Conservation (phyloP, 2,329 filamentous ascomycete genomes). For the Aspergillus vadensis region DNA sequence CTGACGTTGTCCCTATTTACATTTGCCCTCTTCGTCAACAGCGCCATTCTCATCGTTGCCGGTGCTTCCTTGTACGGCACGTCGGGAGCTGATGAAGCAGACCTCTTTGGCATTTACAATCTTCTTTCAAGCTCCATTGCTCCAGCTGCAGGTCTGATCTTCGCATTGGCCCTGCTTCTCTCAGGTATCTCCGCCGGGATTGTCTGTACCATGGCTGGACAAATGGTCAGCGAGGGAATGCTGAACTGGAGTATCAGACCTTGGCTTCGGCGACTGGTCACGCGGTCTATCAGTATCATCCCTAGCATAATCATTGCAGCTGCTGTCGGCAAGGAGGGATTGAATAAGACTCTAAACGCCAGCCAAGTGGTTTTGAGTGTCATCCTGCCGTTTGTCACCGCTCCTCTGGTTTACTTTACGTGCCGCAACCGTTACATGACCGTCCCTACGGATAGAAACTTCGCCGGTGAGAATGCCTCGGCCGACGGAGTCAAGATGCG, state of each 20-base stretch:
- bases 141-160: conserved; percentile 77
- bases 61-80: conserved; percentile 72
- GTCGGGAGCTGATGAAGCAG: conserved; percentile 63
- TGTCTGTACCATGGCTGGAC: conserved; percentile 84
- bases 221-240: conserved; percentile 86
- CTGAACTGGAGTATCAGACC: conserved; percentile 72
- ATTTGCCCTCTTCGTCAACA: conserved; percentile 83
- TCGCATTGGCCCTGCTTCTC: conserved; percentile 76
- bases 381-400: conserved; percentile 78
- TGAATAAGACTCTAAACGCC: conserved; percentile 71
- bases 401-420: conserved; percentile 83
- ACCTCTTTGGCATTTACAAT: conserved; percentile 80
- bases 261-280: conserved; percentile 77
- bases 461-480: conserved; percentile 31
- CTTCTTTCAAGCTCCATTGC: conserved; percentile 70
- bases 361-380: conserved; percentile 78
- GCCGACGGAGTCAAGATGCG: conserved; percentile 61
- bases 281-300: conserved; percentile 76
- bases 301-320: conserved; percentile 82
- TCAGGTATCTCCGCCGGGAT: conserved; percentile 81
- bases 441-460: conserved; percentile 53
- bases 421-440: conserved; percentile 79
- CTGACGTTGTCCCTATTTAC: conserved; percentile 73
- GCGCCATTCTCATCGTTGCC: conserved; percentile 77
- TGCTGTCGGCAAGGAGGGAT: conserved; percentile 69